A percentile compares a stretch with the other conserved stretches of the same genome.
Conservation (phyloP, 2,329 filamentous ascomycete species). For the Claviceps africana region DNA sequence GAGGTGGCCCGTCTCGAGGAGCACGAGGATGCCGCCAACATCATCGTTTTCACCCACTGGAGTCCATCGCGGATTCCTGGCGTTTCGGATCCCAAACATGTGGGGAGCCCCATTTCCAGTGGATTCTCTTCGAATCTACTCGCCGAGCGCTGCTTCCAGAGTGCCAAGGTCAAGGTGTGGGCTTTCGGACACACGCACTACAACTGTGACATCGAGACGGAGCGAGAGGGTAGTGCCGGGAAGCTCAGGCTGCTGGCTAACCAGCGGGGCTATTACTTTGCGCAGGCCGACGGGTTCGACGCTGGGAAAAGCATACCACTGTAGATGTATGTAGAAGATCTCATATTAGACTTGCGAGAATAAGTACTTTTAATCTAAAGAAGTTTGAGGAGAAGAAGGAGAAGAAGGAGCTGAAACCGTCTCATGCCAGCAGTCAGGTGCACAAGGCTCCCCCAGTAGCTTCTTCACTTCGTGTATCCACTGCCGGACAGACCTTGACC, state of each 20-base stretch:
- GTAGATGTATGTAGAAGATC: background rate
- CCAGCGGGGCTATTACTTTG: conserved; percentile 27
- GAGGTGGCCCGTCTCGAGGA: conserved; percentile 16
- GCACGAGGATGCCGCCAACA: conserved; percentile 7
- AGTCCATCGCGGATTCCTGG: conserved; percentile 23
- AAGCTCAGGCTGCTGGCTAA: conserved; percentile 24
- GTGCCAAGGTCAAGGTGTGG: conserved; percentile 25
- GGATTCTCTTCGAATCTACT: conserved; percentile 28
- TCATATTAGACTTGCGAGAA: too few relatives aligned
- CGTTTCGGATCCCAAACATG: conserved; percentile 21
- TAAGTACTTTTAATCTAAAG: too few relatives aligned
- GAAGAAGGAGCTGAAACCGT: too few relatives aligned
- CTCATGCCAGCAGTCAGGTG: too few relatives aligned
- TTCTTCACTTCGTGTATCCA: background rate
- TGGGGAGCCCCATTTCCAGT: conserved; percentile 13
- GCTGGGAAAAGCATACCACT: conserved; percentile 1
- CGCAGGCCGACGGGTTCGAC: conserved; percentile 22
- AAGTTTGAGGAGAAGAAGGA: too few relatives aligned
- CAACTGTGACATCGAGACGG: conserved; percentile 26
- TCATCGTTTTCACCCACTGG: conserved; percentile 30
- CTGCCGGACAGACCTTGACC: background rate
- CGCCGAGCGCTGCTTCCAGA: conserved; percentile 21
- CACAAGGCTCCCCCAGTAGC: background rate
- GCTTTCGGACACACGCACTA: conserved; percentile 36
- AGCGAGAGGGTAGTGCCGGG: conserved; percentile 3